Base-by-base conservation (phyloP, 192 early-diverging fungal genomes). In the Pilobolus umbonatus region DNA sequence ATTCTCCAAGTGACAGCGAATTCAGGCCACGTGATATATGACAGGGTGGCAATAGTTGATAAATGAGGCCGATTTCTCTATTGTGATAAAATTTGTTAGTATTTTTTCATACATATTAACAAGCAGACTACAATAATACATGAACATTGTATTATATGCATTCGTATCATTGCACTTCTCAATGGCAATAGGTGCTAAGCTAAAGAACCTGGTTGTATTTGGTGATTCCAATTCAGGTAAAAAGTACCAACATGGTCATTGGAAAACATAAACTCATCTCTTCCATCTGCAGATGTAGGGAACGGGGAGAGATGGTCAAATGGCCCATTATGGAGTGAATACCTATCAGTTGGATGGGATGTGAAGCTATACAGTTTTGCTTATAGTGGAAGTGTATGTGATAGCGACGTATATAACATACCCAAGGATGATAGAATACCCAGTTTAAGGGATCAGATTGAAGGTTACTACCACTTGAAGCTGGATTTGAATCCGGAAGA, bases 201-300 rank as follows among this genome's bases (percentile, higher is more conserved):
- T 68, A 8, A 58, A 64, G 25, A 67, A 67, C 51, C 51, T 73
- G 7, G 65, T 73, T 12, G 65, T 73, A 3, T 67, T 73, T 60
- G 71, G 71, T 21, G 71, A 73, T 38, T 67, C 65, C 10, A 68
- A 73, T 59, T 73, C 71, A 60, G 71, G 70, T 67, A 59, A n/a
- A 38, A 25, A 11, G n/a, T n/a, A n/a, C n/a, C n/a, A n/a, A n/a
- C n/a, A 12, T 62, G 15, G 28, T 25, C 34, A 40, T 38, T 22
- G 26, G 42, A 22, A 26, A 32, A 10, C 32, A 14, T 5, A 1
- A 2, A 7, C 26, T 28, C 24, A 51, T 30, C 30, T 63, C 21
- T 28, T 39, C 10, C 65, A 5, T 67, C 67, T 40, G 62, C 71
- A 61, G 62, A 73, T 47, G 31, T 30, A 21, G 71, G 71, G 3